A percentile compares a stretch with the other conserved stretches of the same genome.
These are phyloP conservation scores for Calonectria henricotiae DNA, from an alignment of 2,329 filamentous ascomycete genomes.

Conservation along the genomic window DNA sequence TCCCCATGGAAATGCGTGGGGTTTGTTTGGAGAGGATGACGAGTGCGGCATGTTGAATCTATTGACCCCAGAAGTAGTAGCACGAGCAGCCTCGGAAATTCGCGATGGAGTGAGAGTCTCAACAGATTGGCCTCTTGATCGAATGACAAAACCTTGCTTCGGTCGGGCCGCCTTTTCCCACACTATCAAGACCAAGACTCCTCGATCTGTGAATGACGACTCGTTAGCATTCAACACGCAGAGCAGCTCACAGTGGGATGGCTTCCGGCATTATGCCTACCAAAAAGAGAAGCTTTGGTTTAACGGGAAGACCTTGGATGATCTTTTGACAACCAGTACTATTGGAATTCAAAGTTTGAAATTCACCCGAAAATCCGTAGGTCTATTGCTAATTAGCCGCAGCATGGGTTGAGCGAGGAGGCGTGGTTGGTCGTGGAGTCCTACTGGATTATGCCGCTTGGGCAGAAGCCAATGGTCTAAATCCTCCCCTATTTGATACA, in stretches of 20 bases:
- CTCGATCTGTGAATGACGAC: conserved; percentile 56
- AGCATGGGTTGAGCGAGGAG: conserved; percentile 56
- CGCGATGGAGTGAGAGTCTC: conserved; percentile 54
- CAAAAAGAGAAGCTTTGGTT: conserved; percentile 58
- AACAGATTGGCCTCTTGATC: conserved; percentile 56
- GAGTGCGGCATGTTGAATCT: conserved; percentile 71
- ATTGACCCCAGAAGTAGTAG: conserved; percentile 59
- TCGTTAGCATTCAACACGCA: conserved; percentile 58
- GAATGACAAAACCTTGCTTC: conserved; percentile 57
- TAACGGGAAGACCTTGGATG: conserved; percentile 60
- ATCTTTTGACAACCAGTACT: conserved; percentile 58
- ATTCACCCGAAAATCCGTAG: no score
- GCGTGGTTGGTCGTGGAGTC: conserved; percentile 67
- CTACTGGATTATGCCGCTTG: conserved; percentile 68
- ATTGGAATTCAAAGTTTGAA: conserved; percentile 54
- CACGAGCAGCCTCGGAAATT: conserved; percentile 53
- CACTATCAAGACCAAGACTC: conserved; percentile 51
- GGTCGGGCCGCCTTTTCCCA: conserved; percentile 54
- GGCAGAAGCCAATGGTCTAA: conserved; percentile 58
- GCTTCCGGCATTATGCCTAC: conserved; percentile 59
- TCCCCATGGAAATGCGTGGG: conserved; percentile 71
- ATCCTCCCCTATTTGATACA: conserved; percentile 61
- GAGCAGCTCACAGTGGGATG: conserved; percentile 61
- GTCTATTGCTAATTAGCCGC: background rate
- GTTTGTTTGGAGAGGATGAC: conserved; percentile 68